Percentiles rank a stretch among this genome's conserved stretches.
Conservation (phyloP, 305 asterid genomes). For the Solanum hybrid region DNA sequence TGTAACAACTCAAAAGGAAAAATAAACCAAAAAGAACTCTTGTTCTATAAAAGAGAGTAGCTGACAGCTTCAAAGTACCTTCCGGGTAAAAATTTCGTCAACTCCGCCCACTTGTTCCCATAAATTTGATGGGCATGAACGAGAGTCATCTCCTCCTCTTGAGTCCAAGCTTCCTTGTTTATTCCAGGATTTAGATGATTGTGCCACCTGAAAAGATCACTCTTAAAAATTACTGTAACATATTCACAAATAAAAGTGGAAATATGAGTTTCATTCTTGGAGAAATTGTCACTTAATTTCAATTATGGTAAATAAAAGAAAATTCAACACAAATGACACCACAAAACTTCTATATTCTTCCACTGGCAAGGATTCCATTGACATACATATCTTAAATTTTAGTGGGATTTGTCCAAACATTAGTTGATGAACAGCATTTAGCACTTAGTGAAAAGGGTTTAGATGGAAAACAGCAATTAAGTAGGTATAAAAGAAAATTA, state of each 20-base stretch:
- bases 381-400: background rate
- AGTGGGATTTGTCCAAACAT: background rate
- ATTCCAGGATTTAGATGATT: constrained; percentile 96
- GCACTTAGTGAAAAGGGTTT: background rate
- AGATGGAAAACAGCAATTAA: background rate
- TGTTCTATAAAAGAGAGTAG: background rate
- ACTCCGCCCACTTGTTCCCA: constrained; percentile 93
- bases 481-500: background rate
- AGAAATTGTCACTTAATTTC: background rate
- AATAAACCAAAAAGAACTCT: background rate
- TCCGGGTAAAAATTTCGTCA: constrained; percentile 92
- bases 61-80: constrained; percentile 38
- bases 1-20: background rate
- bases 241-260: background rate
- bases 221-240: background rate
- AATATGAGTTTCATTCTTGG: background rate
- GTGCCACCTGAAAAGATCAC: constrained; percentile 53
- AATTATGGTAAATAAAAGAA: background rate
- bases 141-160: constrained; percentile 84
- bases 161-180: constrained; percentile 98
- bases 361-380: background rate
- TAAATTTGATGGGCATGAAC: constrained; percentile 87
- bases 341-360: background rate
- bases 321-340: background rate
- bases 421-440: background rate